These are phyloP conservation scores for Monosporozyma servazzii DNA, from an alignment of 805 yeast species.

Conservation along the genomic window DNA sequence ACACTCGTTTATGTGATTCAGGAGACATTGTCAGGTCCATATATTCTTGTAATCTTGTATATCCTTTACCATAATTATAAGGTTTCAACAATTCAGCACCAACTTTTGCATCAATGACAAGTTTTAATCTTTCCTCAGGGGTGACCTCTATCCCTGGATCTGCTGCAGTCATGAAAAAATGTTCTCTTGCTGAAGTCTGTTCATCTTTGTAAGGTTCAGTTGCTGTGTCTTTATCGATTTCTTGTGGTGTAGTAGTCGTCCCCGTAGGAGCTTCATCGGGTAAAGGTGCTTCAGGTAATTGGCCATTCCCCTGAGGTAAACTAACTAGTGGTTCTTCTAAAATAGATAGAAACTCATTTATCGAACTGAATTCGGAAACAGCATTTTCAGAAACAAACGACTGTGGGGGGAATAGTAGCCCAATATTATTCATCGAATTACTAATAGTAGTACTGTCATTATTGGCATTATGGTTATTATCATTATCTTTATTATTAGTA, in stretches of 20 bases:
- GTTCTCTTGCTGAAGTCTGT: conserved; percentile 67
- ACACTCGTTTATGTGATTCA: conserved; percentile 69
- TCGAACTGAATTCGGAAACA: conserved; percentile 82
- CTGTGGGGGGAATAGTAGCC: conserved; percentile 28
- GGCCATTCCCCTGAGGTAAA: not conserved
- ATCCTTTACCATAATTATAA: conserved; percentile 88
- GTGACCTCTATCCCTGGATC: conserved; percentile 92
- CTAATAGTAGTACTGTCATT: not conserved
- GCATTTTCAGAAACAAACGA: conserved; percentile 85
- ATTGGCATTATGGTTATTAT: no score
- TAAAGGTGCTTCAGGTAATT: not conserved
- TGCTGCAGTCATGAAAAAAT: conserved; percentile 91
- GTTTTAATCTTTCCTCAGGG: conserved; percentile 86
- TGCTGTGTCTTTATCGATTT: conserved; percentile 8
- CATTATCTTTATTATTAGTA: not conserved
- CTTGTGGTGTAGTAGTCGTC: not conserved
- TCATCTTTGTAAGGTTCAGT: not conserved
- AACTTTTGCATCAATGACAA: conserved; percentile 86
- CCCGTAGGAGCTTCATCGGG: not conserved
- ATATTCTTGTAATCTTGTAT: conserved; percentile 77
- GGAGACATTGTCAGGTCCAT: conserved; percentile 92
- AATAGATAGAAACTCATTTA: conserved; percentile 83
- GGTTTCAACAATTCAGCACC: conserved; percentile 92
- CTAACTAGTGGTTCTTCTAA: conserved; percentile 64
- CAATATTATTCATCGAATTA: not conserved